A percentile compares a stretch with the other conserved stretches of the same genome.
These are phyloP conservation scores for Cercospora sp. DNA, from an alignment of 2,329 filamentous ascomycete species.

Conservation along the genomic window DNA sequence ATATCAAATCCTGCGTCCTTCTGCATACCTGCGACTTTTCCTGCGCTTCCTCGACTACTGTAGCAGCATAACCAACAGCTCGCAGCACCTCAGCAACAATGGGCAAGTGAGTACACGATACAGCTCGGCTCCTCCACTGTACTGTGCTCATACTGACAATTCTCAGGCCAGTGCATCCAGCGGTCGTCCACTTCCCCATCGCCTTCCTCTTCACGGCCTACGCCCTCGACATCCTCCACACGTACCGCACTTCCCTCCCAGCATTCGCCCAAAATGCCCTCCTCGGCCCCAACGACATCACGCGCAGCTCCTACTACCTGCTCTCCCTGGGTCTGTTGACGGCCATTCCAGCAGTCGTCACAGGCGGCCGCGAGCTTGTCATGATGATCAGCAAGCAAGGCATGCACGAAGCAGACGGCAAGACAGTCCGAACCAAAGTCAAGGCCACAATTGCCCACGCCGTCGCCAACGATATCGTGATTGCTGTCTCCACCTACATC, in stretches of 20 bases:
- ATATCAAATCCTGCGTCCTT: background rate
- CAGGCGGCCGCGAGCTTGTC: slow-evolving; percentile 42
- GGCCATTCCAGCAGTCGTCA: slow-evolving; percentile 38
- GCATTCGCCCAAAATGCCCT: slow-evolving; percentile 35
- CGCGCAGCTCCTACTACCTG: slow-evolving; percentile 47
- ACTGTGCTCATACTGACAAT: background rate
- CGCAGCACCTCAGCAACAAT: slow-evolving; percentile 13
- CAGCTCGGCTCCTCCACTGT: background rate
- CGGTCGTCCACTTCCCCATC: slow-evolving; percentile 51
- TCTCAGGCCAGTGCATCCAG: slow-evolving; percentile 47
- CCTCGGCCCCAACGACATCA: slow-evolving; percentile 40
- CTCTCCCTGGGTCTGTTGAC: slow-evolving; percentile 44
- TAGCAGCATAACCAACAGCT: background rate
- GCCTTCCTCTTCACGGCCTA: slow-evolving; percentile 47
- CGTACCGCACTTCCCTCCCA: slow-evolving; percentile 39
- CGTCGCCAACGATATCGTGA: slow-evolving; percentile 44
- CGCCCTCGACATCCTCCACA: slow-evolving; percentile 43
- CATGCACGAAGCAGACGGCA: slow-evolving; percentile 40
- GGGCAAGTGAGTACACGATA: slow-evolving; percentile 21
- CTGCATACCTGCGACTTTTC: background rate
- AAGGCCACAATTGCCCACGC: slow-evolving; percentile 47
- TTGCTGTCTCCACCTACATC: slow-evolving; percentile 44
- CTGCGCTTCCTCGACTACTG: background rate
- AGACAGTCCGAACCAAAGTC: slow-evolving; percentile 43
- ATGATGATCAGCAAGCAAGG: slow-evolving; percentile 47